Evolutionary conservation across 2,329 filamentous ascomycete genomes (phyloP).

Genomic region (Drechslerella coelobrocha): DNA sequence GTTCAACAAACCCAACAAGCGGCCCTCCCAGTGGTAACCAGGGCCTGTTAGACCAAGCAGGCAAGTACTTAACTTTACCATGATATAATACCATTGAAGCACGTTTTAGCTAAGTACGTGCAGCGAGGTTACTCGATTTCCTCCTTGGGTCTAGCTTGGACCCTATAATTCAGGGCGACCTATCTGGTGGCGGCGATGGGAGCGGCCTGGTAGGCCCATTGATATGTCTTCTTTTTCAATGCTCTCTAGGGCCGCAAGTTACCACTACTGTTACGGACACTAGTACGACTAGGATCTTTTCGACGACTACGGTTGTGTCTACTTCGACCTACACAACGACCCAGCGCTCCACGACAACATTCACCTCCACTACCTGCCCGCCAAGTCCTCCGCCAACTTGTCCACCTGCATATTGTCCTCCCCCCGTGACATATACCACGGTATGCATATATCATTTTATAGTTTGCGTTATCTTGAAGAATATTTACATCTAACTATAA

Average conservation of each 20-base stretch:
- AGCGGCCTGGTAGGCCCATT: conserved; percentile 20
- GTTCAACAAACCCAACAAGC: conserved; percentile 6
- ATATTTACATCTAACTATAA: not conserved
- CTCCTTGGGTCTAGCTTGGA: conserved; percentile 6
- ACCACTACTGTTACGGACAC: conserved; percentile 10
- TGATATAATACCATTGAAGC: too few relatives aligned
- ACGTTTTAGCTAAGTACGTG: too few relatives aligned
- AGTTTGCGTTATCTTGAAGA: not conserved
- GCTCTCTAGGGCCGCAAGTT: conserved; percentile 9
- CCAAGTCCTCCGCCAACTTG: not conserved
- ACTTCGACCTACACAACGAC: conserved; percentile 7
- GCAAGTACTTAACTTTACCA: not conserved
- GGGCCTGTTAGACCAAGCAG: conserved; percentile 8
- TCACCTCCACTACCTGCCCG: not conserved
- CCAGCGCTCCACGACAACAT: not conserved
- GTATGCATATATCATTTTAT: not conserved
- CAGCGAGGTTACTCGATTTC: conserved; percentile 12
- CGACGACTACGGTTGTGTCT: not conserved
- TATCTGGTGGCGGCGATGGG: not conserved
- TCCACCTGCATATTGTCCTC: not conserved
- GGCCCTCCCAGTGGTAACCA: conserved; percentile 4
- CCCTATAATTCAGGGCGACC: conserved; percentile 3
- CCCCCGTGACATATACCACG: conserved; percentile 4
- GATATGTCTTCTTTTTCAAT: conserved; percentile 27
- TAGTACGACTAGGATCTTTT: not conserved